Conservation (phyloP, 2,329 filamentous ascomycete species). For the Clonostachys rhizophaga region DNA sequence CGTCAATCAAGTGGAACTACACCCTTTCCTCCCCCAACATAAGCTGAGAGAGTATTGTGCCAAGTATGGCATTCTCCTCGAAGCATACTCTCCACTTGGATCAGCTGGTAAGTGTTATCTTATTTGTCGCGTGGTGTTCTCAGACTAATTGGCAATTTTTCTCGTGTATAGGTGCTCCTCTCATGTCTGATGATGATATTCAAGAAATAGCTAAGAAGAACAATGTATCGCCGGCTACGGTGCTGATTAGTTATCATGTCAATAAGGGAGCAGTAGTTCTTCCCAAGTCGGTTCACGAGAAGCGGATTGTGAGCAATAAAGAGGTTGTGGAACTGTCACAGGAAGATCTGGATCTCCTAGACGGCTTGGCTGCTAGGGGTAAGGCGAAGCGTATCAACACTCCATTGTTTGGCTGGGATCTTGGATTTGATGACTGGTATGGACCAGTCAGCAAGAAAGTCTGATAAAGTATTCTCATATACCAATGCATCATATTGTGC, state of each 20-base stretch:
- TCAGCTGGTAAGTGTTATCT: neutral
- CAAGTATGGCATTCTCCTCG: constrained; percentile 52
- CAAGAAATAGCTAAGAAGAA: too few species aligned
- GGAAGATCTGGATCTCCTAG: constrained; percentile 3
- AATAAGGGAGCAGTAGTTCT: too few species aligned
- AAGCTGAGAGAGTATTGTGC: constrained; percentile 52
- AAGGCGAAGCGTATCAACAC: constrained; percentile 24
- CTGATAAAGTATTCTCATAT: too few species aligned
- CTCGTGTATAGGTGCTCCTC: neutral
- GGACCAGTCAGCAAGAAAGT: neutral
- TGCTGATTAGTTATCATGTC: too few species aligned
- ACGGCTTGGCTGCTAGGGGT: constrained; percentile 15
- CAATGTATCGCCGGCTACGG: too few species aligned
- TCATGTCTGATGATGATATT: too few species aligned
- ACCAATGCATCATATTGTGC: too few species aligned
- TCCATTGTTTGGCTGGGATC: constrained; percentile 20
- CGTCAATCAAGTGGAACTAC: constrained; percentile 66
- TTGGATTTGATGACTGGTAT: constrained; percentile 23
- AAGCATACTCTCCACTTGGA: constrained; percentile 63
- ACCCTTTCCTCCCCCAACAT: constrained; percentile 61
- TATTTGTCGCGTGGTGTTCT: neutral
- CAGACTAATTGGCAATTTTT: neutral
- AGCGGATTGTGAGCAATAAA: too few species aligned
- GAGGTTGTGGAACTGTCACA: constrained; percentile 1
- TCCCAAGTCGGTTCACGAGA: too few species aligned